phyloP scores from a whole-genome alignment of 2,329 filamentous ascomycete genomes.

The Aspergillus sp. region DNA sequence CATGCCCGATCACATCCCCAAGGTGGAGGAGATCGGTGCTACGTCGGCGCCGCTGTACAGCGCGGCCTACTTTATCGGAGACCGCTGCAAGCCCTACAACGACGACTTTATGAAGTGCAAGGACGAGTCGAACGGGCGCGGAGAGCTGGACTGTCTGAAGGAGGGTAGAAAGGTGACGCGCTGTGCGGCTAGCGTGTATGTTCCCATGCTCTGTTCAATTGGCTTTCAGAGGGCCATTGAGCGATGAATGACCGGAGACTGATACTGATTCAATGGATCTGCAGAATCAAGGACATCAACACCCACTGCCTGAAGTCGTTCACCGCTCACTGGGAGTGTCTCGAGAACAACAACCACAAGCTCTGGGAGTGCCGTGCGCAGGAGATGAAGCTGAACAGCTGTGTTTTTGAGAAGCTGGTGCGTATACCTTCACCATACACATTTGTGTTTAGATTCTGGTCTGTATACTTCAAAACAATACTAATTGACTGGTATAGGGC shows the following conservation, averaged over 20 bases:
- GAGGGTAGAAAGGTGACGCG: constrained; percentile 95
- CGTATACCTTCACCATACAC: constrained; percentile 36
- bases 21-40: constrained; percentile 89
- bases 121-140: constrained; percentile 84
- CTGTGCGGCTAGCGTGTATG: constrained; percentile 94
- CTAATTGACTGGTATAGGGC: constrained; percentile 55
- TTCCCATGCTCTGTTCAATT: constrained; percentile 32
- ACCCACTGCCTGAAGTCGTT: constrained; percentile 90
- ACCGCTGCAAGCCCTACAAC: constrained; percentile 91
- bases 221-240: background rate
- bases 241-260: background rate
- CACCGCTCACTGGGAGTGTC: constrained; percentile 88
- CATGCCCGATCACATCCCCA: constrained; percentile 86
- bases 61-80: constrained; percentile 95
- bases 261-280: constrained; percentile 2
- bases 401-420: constrained; percentile 94
- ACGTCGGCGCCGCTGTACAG: constrained; percentile 90
- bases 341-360: constrained; percentile 97
- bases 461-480: background rate
- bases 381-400: constrained; percentile 91
- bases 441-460: no score
- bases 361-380: constrained; percentile 89
- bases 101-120: constrained; percentile 99
- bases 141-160: constrained; percentile 92
- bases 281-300: constrained; percentile 90